These are phyloP conservation scores for Acanthamoeba castellanii DNA, from an alignment of 208 protist species.

Conservation along the genomic window DNA sequence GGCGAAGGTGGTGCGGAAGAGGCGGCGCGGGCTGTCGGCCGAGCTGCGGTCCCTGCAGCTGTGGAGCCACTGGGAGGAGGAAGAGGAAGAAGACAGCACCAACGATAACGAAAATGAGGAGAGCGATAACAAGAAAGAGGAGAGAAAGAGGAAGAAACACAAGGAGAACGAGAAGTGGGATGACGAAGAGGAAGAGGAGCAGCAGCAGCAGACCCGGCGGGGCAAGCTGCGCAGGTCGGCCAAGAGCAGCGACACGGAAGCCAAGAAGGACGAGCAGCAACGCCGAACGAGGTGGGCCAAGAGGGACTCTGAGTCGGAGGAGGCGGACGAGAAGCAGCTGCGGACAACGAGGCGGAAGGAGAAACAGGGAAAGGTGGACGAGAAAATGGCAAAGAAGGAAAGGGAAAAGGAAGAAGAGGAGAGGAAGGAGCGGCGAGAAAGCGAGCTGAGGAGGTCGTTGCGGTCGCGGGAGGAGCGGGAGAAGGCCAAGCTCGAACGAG, in stretches of 20 bases:
- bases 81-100: background rate
- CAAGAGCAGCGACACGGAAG: conserved; percentile 1
- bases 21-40: background rate
- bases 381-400: background rate
- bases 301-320: background rate
- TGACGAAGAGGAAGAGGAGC: background rate
- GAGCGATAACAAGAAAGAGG: background rate
- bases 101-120: background rate
- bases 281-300: background rate
- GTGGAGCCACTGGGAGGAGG: conserved; percentile 34
- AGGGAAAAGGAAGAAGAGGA: background rate
- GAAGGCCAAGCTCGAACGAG: background rate
- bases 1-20: background rate
- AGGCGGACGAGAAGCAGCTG: background rate
- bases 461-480: conserved; percentile 16
- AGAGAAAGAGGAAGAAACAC: background rate
- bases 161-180: background rate
- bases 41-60: conserved; percentile 39
- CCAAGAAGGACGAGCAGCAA: background rate
- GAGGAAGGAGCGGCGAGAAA: background rate
- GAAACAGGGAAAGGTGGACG: background rate
- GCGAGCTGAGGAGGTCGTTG: conserved; percentile 29
- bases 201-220: background rate
- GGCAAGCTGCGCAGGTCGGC: background rate
- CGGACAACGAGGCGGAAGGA: background rate